Evolutionary conservation across 2,329 filamentous ascomycete species (phyloP).

Genomic region (Stagonosporopsis chrysanthemi): DNA sequence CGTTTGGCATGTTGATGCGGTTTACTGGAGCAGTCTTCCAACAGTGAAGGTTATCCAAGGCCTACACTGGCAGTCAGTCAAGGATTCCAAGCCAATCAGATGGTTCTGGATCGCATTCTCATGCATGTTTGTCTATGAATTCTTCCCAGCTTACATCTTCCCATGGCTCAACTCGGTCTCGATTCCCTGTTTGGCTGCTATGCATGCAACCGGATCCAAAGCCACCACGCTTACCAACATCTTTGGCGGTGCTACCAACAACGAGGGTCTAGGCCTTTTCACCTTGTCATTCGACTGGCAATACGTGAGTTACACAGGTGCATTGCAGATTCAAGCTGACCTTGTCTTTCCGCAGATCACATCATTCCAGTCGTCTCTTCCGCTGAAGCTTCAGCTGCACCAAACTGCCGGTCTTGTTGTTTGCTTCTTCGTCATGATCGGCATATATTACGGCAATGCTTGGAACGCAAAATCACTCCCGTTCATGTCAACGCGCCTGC

Average conservation of each 20-base stretch:
- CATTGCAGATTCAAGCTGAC: neutral
- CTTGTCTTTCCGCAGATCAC: constrained; percentile 12
- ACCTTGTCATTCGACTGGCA: constrained; percentile 26
- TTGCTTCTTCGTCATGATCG: constrained; percentile 24
- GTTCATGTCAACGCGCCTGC: constrained; percentile 27
- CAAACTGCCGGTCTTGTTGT: constrained; percentile 19
- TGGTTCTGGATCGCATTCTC: constrained; percentile 30
- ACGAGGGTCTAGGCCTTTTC: constrained; percentile 24
- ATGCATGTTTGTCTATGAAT: constrained; percentile 26
- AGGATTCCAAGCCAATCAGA: constrained; percentile 23
- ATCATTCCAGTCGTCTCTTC: constrained; percentile 26
- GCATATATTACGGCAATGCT: constrained; percentile 25
- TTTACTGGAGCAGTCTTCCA: constrained; percentile 27
- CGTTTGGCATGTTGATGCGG: constrained; percentile 27
- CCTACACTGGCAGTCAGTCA: constrained; percentile 26
- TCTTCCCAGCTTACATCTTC: constrained; percentile 28
- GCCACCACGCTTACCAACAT: constrained; percentile 23
- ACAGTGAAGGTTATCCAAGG: constrained; percentile 27
- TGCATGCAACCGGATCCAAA: constrained; percentile 24
- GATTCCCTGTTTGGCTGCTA: constrained; percentile 25
- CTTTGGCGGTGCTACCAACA: constrained; percentile 25
- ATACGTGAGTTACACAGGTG: constrained; percentile 13
- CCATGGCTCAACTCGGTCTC: constrained; percentile 28
- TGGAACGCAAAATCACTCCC: constrained; percentile 22
- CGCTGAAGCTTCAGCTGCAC: constrained; percentile 24